Evolutionary conservation across 345 rosid species (phyloP).

Genomic region (Eucalyptus marginata): DNA sequence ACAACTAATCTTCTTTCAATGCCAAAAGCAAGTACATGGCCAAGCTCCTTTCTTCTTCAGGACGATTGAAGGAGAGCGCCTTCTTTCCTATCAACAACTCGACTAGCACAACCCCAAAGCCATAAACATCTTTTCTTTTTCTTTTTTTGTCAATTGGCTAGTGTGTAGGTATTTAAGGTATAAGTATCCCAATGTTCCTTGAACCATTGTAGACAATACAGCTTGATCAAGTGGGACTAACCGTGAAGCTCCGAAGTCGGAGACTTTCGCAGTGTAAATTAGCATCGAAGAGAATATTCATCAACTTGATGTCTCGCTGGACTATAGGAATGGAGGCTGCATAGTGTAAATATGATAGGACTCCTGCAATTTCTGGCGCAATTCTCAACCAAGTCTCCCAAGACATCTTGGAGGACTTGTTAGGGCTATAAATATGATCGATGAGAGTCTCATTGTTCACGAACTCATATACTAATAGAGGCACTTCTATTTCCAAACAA

Average conservation of each 20-base stretch:
- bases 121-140: conserved; percentile 35
- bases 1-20: background rate
- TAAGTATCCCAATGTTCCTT: conserved; percentile 35
- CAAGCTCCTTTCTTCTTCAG: conserved; percentile 11
- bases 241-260: conserved; percentile 32
- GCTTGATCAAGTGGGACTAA: conserved; percentile 24
- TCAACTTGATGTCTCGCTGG: conserved; percentile 22
- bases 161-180: conserved; percentile 27
- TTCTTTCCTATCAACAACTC: conserved; percentile 22
- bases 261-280: conserved; percentile 20
- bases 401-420: background rate
- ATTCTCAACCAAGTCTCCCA: conserved; percentile 18
- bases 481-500: conserved; percentile 30
- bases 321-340: conserved; percentile 13
- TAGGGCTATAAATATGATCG: conserved; percentile 11
- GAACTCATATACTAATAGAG: conserved; percentile 28
- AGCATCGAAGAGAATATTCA: conserved; percentile 28
- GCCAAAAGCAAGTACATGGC: background rate
- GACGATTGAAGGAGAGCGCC: background rate
- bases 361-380: conserved; percentile 13
- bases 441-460: conserved; percentile 24
- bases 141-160: conserved; percentile 10
- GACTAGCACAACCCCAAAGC: conserved; percentile 28
- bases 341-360: conserved; percentile 15
- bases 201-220: conserved; percentile 26